Conservation (phyloP, 306 rosid species). For the Coriaria nepalensis region DNA sequence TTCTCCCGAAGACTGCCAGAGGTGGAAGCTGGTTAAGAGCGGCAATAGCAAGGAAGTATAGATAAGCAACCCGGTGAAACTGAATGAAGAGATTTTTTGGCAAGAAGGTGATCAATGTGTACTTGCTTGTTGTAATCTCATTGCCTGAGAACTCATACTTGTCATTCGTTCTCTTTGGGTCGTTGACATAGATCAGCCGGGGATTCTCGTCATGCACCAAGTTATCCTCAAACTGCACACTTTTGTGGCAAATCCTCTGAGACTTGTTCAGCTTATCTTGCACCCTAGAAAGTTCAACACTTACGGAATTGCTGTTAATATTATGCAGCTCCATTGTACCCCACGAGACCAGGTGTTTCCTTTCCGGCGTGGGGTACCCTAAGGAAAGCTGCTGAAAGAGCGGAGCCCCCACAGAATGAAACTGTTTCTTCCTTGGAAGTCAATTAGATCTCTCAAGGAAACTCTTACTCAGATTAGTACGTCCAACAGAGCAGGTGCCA, state of each 20-base stretch:
- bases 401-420: constrained; percentile 13
- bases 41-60: constrained; percentile 89
- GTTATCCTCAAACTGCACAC: constrained; percentile 48
- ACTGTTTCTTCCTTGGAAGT: constrained; percentile 14
- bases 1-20: constrained; percentile 87
- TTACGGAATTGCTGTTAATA: constrained; percentile 12
- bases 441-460: constrained; percentile 10
- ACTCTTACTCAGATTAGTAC: constrained; percentile 17
- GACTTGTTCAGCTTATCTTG: constrained; percentile 37
- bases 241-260: constrained; percentile 48
- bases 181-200: constrained; percentile 68
- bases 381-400: constrained; percentile 31
- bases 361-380: constrained; percentile 47
- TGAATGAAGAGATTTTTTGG: constrained; percentile 89
- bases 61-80: constrained; percentile 86
- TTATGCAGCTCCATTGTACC: constrained; percentile 69
- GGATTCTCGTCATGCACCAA: constrained; percentile 43
- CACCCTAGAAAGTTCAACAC: constrained; percentile 40
- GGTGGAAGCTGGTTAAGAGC: constrained; percentile 98
- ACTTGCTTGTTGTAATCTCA: constrained; percentile 73
- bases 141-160: constrained; percentile 86
- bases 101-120: constrained; percentile 70
- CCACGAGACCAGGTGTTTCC: constrained; percentile 33
- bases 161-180: constrained; percentile 66
- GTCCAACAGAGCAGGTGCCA: constrained; percentile 10